phyloP scores from a whole-genome alignment of 2,329 filamentous ascomycete genomes.

The Dothideomycetes sp. region DNA sequence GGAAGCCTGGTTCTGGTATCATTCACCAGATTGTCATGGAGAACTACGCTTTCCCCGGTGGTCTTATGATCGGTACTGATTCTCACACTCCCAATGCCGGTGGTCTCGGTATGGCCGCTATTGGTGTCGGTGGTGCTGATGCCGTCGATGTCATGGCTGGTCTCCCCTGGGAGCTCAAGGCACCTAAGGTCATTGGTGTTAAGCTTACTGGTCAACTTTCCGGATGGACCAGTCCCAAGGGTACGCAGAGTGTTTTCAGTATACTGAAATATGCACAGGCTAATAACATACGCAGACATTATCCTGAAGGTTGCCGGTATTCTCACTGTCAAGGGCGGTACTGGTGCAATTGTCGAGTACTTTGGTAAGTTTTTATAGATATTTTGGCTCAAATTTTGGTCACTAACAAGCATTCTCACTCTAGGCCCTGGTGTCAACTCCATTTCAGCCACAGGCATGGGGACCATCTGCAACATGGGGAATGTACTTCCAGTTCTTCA shows the following conservation, averaged over 20 bases:
- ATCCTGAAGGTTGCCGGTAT: conserved; percentile 97
- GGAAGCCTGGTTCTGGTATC: conserved; percentile 96
- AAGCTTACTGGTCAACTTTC: conserved; percentile 81
- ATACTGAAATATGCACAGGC: background rate
- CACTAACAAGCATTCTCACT: conserved; percentile 19
- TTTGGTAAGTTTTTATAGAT: conserved; percentile 19
- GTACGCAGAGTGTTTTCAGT: conserved; percentile 36
- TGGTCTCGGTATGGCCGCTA: conserved; percentile 88
- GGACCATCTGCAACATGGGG: conserved; percentile 54
- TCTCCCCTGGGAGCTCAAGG: conserved; percentile 96
- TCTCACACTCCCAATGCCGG: conserved; percentile 96
- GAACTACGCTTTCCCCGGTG: conserved; percentile 99
- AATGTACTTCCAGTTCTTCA: conserved; percentile 22
- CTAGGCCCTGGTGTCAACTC: conserved; percentile 58
- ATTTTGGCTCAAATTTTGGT: background rate
- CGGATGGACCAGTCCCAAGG: conserved; percentile 91
- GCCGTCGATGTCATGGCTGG: conserved; percentile 97
- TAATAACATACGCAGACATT: conserved; percentile 51
- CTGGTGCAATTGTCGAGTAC: conserved; percentile 80
- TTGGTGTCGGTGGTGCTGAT: conserved; percentile 96
- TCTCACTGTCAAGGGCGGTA: conserved; percentile 95
- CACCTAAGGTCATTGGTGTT: conserved; percentile 92
- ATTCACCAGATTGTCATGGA: conserved; percentile 98
- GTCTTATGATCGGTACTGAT: conserved; percentile 93
- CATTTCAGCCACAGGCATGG: conserved; percentile 78